Conservation (phyloP, 176 grass and related monocot genomes). For the Eragrostis curvula region DNA sequence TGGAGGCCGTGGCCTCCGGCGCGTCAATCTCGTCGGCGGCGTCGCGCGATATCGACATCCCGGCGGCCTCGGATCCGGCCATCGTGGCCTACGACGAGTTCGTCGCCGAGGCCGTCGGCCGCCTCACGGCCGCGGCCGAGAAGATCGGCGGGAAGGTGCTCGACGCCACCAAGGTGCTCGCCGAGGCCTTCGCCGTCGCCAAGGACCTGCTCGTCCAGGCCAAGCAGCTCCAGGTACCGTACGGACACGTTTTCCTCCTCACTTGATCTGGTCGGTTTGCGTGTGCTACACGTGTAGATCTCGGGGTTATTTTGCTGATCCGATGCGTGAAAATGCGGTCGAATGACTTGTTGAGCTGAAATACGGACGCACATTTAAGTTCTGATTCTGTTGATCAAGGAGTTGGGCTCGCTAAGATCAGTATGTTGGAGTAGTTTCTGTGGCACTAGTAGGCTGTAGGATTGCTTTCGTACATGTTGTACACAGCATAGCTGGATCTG, state of each 20-base stretch:
- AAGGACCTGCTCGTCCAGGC: constrained; percentile 81
- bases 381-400: constrained; percentile 3
- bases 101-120: constrained; percentile 49
- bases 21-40: constrained; percentile 45
- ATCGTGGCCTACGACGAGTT: constrained; percentile 91
- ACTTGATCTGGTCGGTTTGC: background rate
- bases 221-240: constrained; percentile 74
- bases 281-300: constrained; percentile 23
- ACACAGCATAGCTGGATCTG: constrained; percentile 30
- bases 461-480: background rate
- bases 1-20: constrained; percentile 68
- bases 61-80: constrained; percentile 59
- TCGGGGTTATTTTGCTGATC: background rate
- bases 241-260: background rate
- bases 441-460: background rate
- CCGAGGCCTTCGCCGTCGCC: constrained; percentile 74
- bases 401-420: background rate
- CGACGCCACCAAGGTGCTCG: constrained; percentile 69
- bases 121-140: constrained; percentile 62
- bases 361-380: constrained; percentile 1
- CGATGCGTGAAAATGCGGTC: background rate
- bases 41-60: constrained; percentile 40
- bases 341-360: constrained; percentile 20
- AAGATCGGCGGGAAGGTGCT: constrained; percentile 96
- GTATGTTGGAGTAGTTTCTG: background rate